Percentiles rank a stretch among this genome's conserved stretches.
Conservation (phyloP, 2,329 filamentous ascomycete genomes). For the Cytospora mali region DNA sequence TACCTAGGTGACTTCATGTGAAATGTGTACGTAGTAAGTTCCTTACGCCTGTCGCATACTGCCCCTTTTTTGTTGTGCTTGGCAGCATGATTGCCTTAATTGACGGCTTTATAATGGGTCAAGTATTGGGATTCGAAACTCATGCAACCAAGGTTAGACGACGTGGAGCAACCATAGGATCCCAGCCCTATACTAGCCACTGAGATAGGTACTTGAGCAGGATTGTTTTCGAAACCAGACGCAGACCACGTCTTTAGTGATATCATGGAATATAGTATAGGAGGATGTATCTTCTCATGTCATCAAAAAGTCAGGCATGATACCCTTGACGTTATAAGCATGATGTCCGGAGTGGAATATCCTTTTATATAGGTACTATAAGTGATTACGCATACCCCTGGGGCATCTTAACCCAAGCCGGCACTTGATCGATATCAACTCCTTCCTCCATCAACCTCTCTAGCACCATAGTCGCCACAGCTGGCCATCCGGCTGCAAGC, state of each 20-base stretch:
- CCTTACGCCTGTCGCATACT: not conserved
- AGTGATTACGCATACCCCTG: slow-evolving; percentile 12
- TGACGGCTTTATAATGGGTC: not conserved
- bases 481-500: slow-evolving; percentile 74
- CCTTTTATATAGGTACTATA: too few relatives aligned
- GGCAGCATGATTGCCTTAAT: not conserved
- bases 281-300: not conserved
- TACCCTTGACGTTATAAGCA: not conserved
- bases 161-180: too few relatives aligned
- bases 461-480: slow-evolving; percentile 69
- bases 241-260: too few relatives aligned
- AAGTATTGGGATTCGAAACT: not conserved
- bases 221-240: too few relatives aligned
- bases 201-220: too few relatives aligned
- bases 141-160: not conserved
- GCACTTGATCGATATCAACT: slow-evolving; percentile 65
- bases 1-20: too few relatives aligned
- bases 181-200: too few relatives aligned
- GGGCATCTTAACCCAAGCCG: slow-evolving; percentile 69
- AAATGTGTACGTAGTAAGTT: too few relatives aligned
- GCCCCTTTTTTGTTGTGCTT: not conserved
- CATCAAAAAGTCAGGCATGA: too few relatives aligned
- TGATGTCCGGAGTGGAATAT: not conserved
- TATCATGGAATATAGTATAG: not conserved
- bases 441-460: slow-evolving; percentile 62